phyloP scores from a whole-genome alignment of 2,329 filamentous ascomycete species.

The Fusarium chuoi region DNA sequence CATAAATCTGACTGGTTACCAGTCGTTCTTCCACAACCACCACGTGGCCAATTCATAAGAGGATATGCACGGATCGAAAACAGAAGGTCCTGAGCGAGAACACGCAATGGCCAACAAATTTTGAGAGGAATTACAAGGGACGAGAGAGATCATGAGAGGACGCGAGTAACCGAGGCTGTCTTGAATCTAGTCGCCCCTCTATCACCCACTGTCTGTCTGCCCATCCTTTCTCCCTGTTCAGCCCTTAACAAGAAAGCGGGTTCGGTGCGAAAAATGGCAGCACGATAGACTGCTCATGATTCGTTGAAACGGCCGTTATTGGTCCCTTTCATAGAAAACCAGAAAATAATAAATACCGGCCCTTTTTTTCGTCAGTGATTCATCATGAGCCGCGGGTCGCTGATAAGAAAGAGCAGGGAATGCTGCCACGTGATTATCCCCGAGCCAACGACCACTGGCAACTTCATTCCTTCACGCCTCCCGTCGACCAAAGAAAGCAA shows the following conservation, averaged over 20 bases:
- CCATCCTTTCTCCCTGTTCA: neutral
- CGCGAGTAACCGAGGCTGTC: slow-evolving; percentile 19
- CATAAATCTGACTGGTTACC: neutral
- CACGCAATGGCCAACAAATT: neutral
- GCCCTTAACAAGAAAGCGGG: slow-evolving; percentile 6
- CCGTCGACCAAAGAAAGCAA: neutral
- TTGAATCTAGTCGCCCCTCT: slow-evolving; percentile 3
- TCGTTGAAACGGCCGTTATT: neutral
- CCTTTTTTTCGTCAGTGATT: neutral
- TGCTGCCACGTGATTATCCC: slow-evolving; percentile 30
- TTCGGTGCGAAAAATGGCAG: neutral
- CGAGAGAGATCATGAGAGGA: slow-evolving; percentile 13
- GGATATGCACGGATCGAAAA: neutral
- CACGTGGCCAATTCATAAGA: neutral
- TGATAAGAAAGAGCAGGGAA: neutral
- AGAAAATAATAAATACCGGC: neutral
- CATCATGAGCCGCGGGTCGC: neutral
- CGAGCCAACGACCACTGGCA: slow-evolving; percentile 15
- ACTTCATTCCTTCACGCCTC: neutral
- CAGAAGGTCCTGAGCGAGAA: neutral
- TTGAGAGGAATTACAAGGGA: slow-evolving; percentile 5
- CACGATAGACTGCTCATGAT: neutral
- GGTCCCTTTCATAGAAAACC: neutral
- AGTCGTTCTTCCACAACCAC: neutral
- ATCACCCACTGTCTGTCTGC: slow-evolving; percentile 3